A percentile compares a stretch with the other conserved stretches of the same genome.
Evolutionary conservation across 768 basidiomycete species (phyloP).

Genomic region (Naganishia friedmannii): DNA sequence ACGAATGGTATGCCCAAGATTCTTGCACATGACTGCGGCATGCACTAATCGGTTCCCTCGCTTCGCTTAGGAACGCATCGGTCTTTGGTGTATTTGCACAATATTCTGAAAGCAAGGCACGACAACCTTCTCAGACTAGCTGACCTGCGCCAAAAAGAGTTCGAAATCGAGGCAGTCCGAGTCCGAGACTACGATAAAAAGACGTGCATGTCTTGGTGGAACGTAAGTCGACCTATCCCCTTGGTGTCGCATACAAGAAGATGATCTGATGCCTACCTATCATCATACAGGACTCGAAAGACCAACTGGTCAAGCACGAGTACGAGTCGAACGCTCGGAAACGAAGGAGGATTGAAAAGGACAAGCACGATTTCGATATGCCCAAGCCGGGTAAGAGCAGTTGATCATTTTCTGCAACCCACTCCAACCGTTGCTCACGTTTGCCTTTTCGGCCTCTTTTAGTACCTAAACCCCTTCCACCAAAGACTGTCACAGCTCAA

Average conservation of each 20-base stretch:
- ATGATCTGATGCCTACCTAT: constrained; percentile 24
- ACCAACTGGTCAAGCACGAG: constrained; percentile 79
- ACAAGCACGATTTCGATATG: constrained; percentile 70
- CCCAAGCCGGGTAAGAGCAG: constrained; percentile 63
- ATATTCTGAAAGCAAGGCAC: constrained; percentile 70
- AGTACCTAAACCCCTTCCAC: constrained; percentile 44
- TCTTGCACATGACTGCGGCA: background rate
- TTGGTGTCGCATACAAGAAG: background rate
- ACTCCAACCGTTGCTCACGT: background rate
- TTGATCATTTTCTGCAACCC: background rate
- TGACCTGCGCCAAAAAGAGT: constrained; percentile 67
- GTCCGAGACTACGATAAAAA: constrained; percentile 69
- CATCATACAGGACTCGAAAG: constrained; percentile 63
- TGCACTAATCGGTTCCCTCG: constrained; percentile 2
- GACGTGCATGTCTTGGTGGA: constrained; percentile 87
- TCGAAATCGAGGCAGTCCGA: constrained; percentile 63
- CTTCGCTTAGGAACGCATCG: constrained; percentile 70
- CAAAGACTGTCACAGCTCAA: constrained; percentile 29
- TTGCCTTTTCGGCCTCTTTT: constrained; percentile 5
- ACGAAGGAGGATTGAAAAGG: constrained; percentile 73
- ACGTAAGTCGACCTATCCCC: constrained; percentile 57
- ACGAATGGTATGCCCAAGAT: constrained; percentile 61
- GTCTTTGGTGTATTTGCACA: constrained; percentile 75
- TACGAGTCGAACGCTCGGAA: constrained; percentile 88
- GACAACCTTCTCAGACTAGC: constrained; percentile 80